Conservation (phyloP, 345 rosid genomes). For the Eucalyptus leucophloia region DNA sequence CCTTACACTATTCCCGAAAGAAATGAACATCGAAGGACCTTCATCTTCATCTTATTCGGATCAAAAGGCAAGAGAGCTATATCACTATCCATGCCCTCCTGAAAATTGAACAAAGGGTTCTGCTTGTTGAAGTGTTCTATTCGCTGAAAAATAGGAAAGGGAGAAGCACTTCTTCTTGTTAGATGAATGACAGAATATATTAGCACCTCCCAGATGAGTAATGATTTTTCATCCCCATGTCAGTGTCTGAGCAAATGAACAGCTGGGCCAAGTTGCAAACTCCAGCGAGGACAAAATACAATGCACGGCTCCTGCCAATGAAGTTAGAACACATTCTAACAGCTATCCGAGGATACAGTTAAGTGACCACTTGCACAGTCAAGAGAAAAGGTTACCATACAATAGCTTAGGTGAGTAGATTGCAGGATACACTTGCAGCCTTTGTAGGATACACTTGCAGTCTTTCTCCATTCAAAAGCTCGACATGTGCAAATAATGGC, state of each 20-base stretch:
- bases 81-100: constrained; percentile 45
- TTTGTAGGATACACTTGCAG: constrained; percentile 57
- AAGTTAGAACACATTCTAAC: constrained; percentile 21
- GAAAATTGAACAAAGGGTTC: constrained; percentile 8
- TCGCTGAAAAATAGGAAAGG: background rate
- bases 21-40: constrained; percentile 82
- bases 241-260: constrained; percentile 75
- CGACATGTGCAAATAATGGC: constrained; percentile 10
- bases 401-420: constrained; percentile 61
- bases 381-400: constrained; percentile 31
- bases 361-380: no score
- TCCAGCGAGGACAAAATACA: constrained; percentile 67
- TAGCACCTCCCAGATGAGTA: constrained; percentile 82
- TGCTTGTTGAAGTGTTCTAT: background rate
- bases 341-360: background rate
- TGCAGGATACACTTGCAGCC: constrained; percentile 57
- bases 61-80: constrained; percentile 72
- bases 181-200: constrained; percentile 31
- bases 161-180: constrained; percentile 58
- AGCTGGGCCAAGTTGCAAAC: constrained; percentile 72
- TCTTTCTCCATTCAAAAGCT: constrained; percentile 45
- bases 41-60: constrained; percentile 75
- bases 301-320: constrained; percentile 92
- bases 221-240: constrained; percentile 51
- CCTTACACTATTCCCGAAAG: constrained; percentile 62